Evolutionary conservation across 1,284 basidiomycete species (phyloP), one percentile per base, ranked within the genome.

Genomic region (Melampsora larici-populina): DNA sequence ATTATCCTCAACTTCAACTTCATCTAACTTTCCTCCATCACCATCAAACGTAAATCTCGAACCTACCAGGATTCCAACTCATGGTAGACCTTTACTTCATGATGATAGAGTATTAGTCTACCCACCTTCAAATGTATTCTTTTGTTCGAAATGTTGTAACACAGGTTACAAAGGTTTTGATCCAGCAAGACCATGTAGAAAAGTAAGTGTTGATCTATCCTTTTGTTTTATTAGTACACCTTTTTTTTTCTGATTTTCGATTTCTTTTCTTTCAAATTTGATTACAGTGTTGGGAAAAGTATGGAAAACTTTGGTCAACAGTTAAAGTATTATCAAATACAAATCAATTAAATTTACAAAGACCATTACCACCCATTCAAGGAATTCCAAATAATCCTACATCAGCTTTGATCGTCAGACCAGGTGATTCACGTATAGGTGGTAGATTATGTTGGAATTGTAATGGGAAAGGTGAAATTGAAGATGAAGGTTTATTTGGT

Each of bases 91-190:
- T 11, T 70, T 71, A 40, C 29, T 80, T 11, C 68, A 79, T n/a
- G 62, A 79, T 2, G 63, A 65, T 33, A 29, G 55, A 64, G 70
- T 79, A 2, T 67, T 80, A 29, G 66, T 79, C 55, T 80, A 79
- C 71, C 73, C 79, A 2, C 40, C 36, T 51, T 15, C 48, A 26
- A 55, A 66, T 66, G 31, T 36, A 1, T 70, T 73, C 70, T 36
- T 63, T 15, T 80, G 80, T 58, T 46, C 70, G 0, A 79, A 79
- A 43, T 80, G 80, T 62, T 49, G 49, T 24, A 79, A 79, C 55
- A 79, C 75, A 15, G 80, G 80, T 21, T 80, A 58, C 26, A 80
- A 80, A 63, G 63, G 62, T 8, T 77, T 78, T 58, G 79, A 80
- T 60, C 80, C 80, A 7, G 70, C 75, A 7, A 66, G 77, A n/a